Conservation (phyloP, 805 yeast species). For the Wickerhamiella occidentalis region DNA sequence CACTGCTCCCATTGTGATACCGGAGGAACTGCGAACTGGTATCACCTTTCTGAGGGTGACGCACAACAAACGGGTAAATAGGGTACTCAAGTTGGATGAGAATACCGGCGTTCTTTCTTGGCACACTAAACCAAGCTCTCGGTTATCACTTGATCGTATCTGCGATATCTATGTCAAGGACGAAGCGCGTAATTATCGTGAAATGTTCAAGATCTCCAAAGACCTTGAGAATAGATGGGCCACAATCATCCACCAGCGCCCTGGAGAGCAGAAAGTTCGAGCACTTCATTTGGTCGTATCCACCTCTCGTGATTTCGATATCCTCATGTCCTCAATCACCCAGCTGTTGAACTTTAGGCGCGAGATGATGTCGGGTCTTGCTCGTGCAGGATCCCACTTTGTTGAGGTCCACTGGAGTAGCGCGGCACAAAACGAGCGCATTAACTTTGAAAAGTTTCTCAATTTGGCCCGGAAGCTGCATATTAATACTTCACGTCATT, state of each 20-base stretch:
- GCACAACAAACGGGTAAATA: conserved; percentile 50
- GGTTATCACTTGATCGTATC: conserved; percentile 48
- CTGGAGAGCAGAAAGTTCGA: conserved; percentile 51
- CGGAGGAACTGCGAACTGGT: conserved; percentile 31
- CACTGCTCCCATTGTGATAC: conserved; percentile 13
- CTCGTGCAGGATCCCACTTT: conserved; percentile 50
- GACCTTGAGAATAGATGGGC: conserved; percentile 64
- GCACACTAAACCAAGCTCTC: conserved; percentile 38
- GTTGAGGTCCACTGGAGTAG: conserved; percentile 49
- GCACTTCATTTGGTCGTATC: conserved; percentile 69
- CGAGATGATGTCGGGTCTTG: conserved; percentile 49
- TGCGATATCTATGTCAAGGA: conserved; percentile 48
- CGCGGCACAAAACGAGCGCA: conserved; percentile 20
- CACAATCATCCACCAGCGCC: conserved; percentile 56
- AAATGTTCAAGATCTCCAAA: conserved; percentile 62
- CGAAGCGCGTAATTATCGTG: conserved; percentile 75
- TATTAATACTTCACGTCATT: conserved; percentile 50
- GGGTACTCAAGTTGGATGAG: conserved; percentile 45
- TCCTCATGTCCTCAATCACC: conserved; percentile 43
- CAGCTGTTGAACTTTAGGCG: conserved; percentile 45
- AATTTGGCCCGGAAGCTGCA: conserved; percentile 56
- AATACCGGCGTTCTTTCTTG: conserved; percentile 44
- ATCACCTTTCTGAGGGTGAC: conserved; percentile 56
- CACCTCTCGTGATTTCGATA: conserved; percentile 38
- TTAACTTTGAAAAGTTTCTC: conserved; percentile 53